These are phyloP conservation scores for Xylariomycetidae sp. DNA, from an alignment of 2,329 filamentous ascomycete genomes.

Conservation along the genomic window DNA sequence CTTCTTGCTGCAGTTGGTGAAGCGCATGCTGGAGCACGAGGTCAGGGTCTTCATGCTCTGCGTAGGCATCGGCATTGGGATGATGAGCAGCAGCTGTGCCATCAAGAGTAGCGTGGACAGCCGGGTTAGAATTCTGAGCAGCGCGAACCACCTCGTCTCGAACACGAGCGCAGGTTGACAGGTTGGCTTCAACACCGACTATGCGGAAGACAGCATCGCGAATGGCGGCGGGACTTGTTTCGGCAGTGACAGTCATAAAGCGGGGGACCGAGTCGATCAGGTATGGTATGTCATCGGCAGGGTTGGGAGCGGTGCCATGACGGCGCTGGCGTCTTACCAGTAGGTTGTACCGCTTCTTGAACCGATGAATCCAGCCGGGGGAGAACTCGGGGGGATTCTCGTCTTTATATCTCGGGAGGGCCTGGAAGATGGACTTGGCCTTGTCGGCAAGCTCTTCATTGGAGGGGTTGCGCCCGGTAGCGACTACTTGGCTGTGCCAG, in stretches of 20 bases:
- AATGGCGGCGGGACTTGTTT: constrained; percentile 57
- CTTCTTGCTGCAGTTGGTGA: constrained; percentile 54
- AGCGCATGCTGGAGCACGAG: constrained; percentile 56
- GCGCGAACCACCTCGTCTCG: constrained; percentile 52
- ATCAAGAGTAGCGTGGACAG: constrained; percentile 21
- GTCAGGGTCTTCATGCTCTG: constrained; percentile 49
- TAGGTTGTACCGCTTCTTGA: constrained; percentile 59
- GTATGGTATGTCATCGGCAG: constrained; percentile 54
- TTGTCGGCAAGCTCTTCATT: constrained; percentile 61
- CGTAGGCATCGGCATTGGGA: constrained; percentile 30
- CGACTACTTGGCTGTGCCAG: constrained; percentile 45
- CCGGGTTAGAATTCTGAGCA: constrained; percentile 32
- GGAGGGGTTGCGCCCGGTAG: constrained; percentile 52
- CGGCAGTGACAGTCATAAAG: constrained; percentile 52
- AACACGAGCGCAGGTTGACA: constrained; percentile 52
- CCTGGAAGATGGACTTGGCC: constrained; percentile 54
- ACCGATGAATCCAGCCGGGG: constrained; percentile 60
- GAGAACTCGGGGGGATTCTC: constrained; percentile 58
- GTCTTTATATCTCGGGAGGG: constrained; percentile 56
- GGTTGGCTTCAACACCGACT: constrained; percentile 49
- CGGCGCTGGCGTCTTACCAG: constrained; percentile 53
- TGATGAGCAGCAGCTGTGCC: constrained; percentile 15
- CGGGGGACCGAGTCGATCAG: constrained; percentile 56
- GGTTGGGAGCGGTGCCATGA: constrained; percentile 43
- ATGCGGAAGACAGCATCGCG: constrained; percentile 52